These are phyloP conservation scores for Persicaria tinctoria DNA, from an alignment of 148 eudicot genomes.

Conservation along the genomic window DNA sequence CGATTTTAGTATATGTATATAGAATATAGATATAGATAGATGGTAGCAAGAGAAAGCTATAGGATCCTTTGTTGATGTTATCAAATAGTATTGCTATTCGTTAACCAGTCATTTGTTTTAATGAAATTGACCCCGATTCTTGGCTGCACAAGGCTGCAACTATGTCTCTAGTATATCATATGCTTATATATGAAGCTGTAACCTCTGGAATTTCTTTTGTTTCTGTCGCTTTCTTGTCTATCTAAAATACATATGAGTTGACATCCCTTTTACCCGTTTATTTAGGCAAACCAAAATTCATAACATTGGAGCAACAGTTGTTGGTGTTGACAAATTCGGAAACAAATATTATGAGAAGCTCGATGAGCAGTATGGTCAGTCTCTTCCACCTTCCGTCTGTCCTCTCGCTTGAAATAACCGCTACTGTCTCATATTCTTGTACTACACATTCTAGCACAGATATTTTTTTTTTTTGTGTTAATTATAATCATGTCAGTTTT, in stretches of 20 bases:
- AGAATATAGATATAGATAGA: too few relatives aligned
- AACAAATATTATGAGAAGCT: slow-evolving; percentile 84
- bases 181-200: background rate
- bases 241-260: background rate
- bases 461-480: too few relatives aligned
- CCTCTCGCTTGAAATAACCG: background rate
- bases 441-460: background rate
- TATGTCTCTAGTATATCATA: background rate
- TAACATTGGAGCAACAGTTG: slow-evolving; percentile 83
- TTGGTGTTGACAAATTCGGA: slow-evolving; percentile 91
- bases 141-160: background rate
- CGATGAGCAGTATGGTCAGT: slow-evolving; percentile 71
- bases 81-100: background rate
- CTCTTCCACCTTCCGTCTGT: background rate
- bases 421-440: background rate
- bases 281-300: slow-evolving; percentile 97
- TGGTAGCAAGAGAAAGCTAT: background rate
- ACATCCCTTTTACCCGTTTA: slow-evolving; percentile 11
- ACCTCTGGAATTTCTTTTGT: background rate
- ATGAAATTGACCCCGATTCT: background rate
- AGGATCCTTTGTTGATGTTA: background rate
- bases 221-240: background rate
- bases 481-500: too few relatives aligned
- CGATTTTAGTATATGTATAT: too few relatives aligned
- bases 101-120: background rate